A percentile compares a stretch with the other conserved stretches of the same genome.
Evolutionary conservation across 495 filamentous ascomycete species (phyloP).

Genomic region (Podospora appendiculata): DNA sequence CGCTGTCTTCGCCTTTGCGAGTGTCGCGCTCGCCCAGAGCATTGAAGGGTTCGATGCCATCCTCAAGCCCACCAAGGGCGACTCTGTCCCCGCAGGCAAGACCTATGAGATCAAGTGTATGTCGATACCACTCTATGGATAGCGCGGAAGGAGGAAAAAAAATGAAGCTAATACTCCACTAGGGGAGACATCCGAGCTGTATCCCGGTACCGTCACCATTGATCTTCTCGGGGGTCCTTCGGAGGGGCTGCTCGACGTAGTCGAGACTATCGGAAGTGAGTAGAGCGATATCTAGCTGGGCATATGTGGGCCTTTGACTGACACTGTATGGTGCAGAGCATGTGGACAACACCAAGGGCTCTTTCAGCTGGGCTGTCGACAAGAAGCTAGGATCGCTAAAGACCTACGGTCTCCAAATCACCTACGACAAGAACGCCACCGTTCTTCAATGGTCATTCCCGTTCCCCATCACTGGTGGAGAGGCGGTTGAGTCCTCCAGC

Average conservation of each 20-base stretch:
- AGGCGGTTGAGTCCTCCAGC: conserved; percentile 1
- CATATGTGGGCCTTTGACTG: too few relatives aligned
- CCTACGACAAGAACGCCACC: conserved; percentile 19
- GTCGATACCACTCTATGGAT: too few relatives aligned
- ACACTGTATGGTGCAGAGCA: conserved; percentile 8
- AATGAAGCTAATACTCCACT: too few relatives aligned
- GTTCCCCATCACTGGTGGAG: conserved; percentile 33
- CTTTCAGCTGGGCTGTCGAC: conserved; percentile 32
- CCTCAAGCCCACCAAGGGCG: conserved; percentile 22
- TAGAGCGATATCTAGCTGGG: background rate
- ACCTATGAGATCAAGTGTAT: conserved; percentile 25
- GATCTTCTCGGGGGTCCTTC: conserved; percentile 30
- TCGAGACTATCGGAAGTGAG: conserved; percentile 33
- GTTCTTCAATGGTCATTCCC: conserved; percentile 45
- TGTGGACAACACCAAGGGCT: conserved; percentile 20
- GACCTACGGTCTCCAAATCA: conserved; percentile 39
- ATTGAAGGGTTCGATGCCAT: conserved; percentile 30
- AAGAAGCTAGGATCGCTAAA: conserved; percentile 25
- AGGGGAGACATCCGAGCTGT: conserved; percentile 13
- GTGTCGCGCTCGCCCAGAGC: conserved; percentile 32
- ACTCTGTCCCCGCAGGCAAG: conserved; percentile 31
- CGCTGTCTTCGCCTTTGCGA: conserved; percentile 35
- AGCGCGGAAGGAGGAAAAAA: too few relatives aligned
- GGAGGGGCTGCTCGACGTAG: conserved; percentile 16
- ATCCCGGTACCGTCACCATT: conserved; percentile 28